phyloP scores from a whole-genome alignment of 2,329 filamentous ascomycete species.

The Coniochaeta pulveracea region DNA sequence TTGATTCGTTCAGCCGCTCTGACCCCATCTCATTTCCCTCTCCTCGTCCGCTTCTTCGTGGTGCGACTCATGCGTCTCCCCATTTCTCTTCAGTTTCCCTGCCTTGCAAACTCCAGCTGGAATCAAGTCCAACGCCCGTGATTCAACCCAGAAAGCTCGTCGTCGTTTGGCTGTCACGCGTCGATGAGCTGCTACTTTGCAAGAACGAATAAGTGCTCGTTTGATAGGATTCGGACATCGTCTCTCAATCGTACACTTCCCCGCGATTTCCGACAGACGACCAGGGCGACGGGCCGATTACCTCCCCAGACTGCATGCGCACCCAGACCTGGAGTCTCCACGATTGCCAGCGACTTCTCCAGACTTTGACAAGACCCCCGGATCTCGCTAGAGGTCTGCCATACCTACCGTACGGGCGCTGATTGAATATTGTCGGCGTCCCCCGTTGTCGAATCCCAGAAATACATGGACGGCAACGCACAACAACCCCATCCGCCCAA shows the following conservation, averaged over 20 bases:
- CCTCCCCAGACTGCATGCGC: constrained; percentile 5
- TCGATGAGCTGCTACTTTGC: background rate
- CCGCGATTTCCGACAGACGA: constrained; percentile 2
- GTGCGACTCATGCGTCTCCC: constrained; percentile 1
- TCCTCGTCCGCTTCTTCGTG: constrained; percentile 2
- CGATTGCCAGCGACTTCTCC: constrained; percentile 5
- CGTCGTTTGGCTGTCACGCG: background rate
- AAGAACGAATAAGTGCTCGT: background rate
- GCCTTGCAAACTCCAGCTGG: background rate
- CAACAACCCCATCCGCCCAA: constrained; percentile 5
- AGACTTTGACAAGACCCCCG: constrained; percentile 2
- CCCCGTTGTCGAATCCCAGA: constrained; percentile 5
- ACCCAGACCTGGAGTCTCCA: constrained; percentile 5
- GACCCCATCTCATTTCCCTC: constrained; percentile 4
- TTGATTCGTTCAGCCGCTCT: constrained; percentile 1
- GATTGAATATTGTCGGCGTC: constrained; percentile 2
- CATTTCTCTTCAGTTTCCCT: constrained; percentile 1
- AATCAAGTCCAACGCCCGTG: background rate
- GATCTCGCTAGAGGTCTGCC: background rate
- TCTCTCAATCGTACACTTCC: no score
- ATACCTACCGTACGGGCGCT: background rate
- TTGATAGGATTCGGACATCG: no score
- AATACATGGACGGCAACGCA: constrained; percentile 4
- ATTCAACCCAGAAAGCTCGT: background rate
- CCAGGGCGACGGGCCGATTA: constrained; percentile 6